Evolutionary conservation across 768 basidiomycete genomes (phyloP).

Genomic region (Auriscalpium vulgare): DNA sequence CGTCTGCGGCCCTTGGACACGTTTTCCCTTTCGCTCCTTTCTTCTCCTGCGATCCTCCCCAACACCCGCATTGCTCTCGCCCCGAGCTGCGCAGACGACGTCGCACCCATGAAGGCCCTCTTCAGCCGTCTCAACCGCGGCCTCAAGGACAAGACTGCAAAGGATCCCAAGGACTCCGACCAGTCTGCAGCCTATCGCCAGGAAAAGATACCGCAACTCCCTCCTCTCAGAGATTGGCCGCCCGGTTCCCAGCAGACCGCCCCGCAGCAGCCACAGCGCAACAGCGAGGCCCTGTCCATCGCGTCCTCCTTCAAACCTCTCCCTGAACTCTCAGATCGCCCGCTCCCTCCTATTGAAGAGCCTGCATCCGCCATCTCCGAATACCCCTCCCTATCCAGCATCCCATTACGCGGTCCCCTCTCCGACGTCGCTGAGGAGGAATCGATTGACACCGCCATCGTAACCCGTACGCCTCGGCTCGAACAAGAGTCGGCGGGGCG

Average conservation of each 20-base stretch:
- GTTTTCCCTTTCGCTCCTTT: constrained; percentile 11
- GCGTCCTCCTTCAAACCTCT: constrained; percentile 60
- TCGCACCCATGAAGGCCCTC: constrained; percentile 68
- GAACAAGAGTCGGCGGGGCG: constrained; percentile 27
- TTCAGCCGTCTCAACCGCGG: constrained; percentile 67
- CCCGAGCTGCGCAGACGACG: not conserved
- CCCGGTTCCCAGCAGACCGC: constrained; percentile 22
- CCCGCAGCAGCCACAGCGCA: not conserved
- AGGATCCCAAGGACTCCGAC: constrained; percentile 30
- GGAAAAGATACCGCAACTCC: constrained; percentile 53
- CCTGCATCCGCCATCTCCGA: constrained; percentile 27
- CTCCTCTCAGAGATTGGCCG: constrained; percentile 64
- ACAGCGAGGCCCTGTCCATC: constrained; percentile 28
- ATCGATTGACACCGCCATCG: constrained; percentile 8
- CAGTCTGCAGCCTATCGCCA: constrained; percentile 26
- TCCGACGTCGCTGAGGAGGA: constrained; percentile 13
- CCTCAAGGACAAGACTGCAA: constrained; percentile 53
- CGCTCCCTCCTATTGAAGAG: constrained; percentile 41
- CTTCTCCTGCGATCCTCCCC: constrained; percentile 11
- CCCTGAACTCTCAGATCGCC: constrained; percentile 51
- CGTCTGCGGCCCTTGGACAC: constrained; percentile 2
- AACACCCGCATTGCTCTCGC: constrained; percentile 11
- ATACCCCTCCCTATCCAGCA: constrained; percentile 11
- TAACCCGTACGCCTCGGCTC: constrained; percentile 13
- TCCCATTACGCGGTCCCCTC: constrained; percentile 17